A percentile compares a stretch with the other conserved stretches of the same genome.
Conservation (phyloP, 192 early-diverging fungal species). For the Mortierella antarctica region DNA sequence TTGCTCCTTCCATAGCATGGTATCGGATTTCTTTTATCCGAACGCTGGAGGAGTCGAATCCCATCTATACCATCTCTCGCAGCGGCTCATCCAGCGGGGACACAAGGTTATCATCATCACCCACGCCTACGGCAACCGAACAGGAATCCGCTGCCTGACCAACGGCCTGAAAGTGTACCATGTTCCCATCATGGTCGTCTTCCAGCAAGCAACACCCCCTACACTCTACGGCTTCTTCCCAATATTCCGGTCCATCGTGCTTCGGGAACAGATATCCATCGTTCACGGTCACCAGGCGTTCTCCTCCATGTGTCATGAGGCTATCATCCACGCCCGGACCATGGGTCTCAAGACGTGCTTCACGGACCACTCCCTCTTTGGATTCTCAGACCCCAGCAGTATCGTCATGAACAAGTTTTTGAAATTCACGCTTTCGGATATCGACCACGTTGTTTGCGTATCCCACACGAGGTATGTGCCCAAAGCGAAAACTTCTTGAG, state of each 20-base stretch:
- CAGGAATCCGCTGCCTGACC: conserved; percentile 90
- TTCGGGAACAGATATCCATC: conserved; percentile 91
- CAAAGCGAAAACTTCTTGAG: neutral
- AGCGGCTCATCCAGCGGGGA: conserved; percentile 87
- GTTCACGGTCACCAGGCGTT: conserved; percentile 98
- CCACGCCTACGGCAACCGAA: conserved; percentile 84
- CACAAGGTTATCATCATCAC: conserved; percentile 97
- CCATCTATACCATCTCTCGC: conserved; percentile 92
- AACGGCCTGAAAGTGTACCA: conserved; percentile 97
- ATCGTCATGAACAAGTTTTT: conserved; percentile 97
- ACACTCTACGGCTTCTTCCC: conserved; percentile 94
- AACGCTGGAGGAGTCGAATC: conserved; percentile 96
- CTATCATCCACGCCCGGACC: conserved; percentile 93
- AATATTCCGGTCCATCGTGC: conserved; percentile 89
- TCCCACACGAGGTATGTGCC: conserved; percentile 91
- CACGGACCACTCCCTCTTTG: conserved; percentile 98
- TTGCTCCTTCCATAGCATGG: conserved; percentile 71
- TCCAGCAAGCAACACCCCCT: conserved; percentile 89
- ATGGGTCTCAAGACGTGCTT: conserved; percentile 95
- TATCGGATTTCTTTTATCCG: conserved; percentile 98
- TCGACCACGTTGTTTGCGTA: conserved; percentile 98
- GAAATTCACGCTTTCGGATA: conserved; percentile 96
- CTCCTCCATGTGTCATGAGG: conserved; percentile 94
- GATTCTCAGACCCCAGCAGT: conserved; percentile 92
- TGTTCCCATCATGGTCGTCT: conserved; percentile 85